Conservation (phyloP, 108 stramenopile species). For the Nitzschia inconspicua region DNA sequence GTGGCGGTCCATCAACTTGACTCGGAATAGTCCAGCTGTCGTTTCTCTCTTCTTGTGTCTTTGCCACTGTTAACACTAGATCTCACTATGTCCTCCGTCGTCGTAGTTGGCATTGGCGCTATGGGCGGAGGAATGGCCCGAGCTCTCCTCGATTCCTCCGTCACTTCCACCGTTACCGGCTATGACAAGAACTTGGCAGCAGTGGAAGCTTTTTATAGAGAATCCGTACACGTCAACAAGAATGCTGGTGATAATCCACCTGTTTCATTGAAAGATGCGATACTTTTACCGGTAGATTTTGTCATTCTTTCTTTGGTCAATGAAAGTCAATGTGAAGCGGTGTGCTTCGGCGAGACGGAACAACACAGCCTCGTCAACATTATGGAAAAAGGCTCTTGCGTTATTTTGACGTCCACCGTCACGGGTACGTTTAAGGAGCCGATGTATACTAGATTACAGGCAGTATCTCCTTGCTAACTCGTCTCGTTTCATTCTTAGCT, state of each 20-base stretch:
- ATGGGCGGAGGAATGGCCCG: conserved; percentile 85
- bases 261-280: conserved; percentile 14
- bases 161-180: conserved; percentile 32
- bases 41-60: too few relatives aligned
- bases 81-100: conserved; percentile 1
- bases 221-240: conserved; percentile 37
- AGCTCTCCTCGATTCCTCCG: conserved; percentile 44
- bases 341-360: conserved; percentile 44
- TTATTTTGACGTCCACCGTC: conserved; percentile 70
- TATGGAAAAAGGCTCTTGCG: conserved; percentile 37
- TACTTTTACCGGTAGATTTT: conserved; percentile 32
- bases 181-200: conserved; percentile 40
- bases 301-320: conserved; percentile 66
- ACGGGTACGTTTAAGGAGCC: conserved; percentile 19
- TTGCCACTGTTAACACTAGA: neutral
- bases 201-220: conserved; percentile 43
- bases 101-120: conserved; percentile 47
- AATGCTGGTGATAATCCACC: conserved; percentile 10
- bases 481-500: too few relatives aligned
- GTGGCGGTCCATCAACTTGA: too few relatives aligned
- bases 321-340: conserved; percentile 57
- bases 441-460: neutral
- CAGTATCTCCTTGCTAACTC: too few relatives aligned
- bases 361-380: conserved; percentile 23
- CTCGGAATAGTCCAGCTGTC: too few relatives aligned